Percentiles rank a stretch among this genome's conserved stretches.
Conservation (phyloP, 2,329 filamentous ascomycete genomes). For the Colletotrichum eleusines region DNA sequence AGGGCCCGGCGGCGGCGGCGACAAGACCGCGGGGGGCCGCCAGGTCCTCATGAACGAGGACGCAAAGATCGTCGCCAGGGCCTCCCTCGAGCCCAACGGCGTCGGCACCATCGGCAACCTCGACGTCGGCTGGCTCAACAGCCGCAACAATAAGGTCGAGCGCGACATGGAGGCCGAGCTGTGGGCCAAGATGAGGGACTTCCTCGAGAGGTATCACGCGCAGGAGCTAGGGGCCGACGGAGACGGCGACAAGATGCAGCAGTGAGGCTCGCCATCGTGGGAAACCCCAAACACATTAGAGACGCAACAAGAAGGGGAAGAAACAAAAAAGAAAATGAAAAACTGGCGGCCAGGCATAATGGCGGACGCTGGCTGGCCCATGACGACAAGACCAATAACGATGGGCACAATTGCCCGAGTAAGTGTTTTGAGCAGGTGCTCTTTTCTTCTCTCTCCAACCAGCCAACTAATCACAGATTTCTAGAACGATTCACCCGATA, state of each 20-base stretch:
- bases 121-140: constrained; percentile 92
- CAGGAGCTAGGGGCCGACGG: constrained; percentile 25
- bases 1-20: not conserved
- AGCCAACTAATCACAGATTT: not conserved
- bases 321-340: not conserved
- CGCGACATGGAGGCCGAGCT: constrained; percentile 87
- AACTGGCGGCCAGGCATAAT: not conserved
- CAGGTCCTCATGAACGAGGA: constrained; percentile 44
- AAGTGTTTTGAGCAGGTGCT: not conserved
- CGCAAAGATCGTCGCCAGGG: constrained; percentile 46
- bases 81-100: constrained; percentile 66
- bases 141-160: constrained; percentile 83
- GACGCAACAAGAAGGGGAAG: too few species aligned
- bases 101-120: constrained; percentile 70
- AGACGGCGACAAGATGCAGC: constrained; percentile 40
- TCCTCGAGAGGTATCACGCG: constrained; percentile 50
- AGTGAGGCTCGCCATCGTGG: constrained; percentile 12
- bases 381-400: not conserved
- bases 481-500: not conserved
- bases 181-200: constrained; percentile 63
- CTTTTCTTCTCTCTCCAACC: not conserved
- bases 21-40: constrained; percentile 36
- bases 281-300: not conserved
- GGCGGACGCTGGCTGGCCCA: not conserved
- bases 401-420: not conserved